phyloP scores from a whole-genome alignment of 2,329 filamentous ascomycete genomes.

The Raffaelea deltoideospora region DNA sequence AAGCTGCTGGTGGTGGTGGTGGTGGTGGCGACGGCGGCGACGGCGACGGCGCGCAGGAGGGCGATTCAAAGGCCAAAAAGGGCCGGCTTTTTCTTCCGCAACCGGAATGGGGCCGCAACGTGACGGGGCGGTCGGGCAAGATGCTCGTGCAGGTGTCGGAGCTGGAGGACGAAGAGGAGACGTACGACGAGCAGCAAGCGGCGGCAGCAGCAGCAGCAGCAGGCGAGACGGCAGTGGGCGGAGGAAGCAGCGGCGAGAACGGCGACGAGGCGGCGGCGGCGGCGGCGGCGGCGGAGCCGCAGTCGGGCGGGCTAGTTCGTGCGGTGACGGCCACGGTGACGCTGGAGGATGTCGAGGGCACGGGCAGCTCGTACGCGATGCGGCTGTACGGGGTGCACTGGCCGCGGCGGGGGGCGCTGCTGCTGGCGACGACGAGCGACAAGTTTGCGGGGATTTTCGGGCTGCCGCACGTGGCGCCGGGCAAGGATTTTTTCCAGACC shows the following conservation, averaged over 20 bases:
- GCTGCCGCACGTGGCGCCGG: slow-evolving; percentile 64
- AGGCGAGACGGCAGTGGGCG: slow-evolving; percentile 5
- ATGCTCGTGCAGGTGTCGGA: slow-evolving; percentile 55
- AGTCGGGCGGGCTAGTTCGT: slow-evolving; percentile 41
- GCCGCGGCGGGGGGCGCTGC: slow-evolving; percentile 59
- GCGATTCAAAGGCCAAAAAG: too few species aligned
- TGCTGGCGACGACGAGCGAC: slow-evolving; percentile 81
- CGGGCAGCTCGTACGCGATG: slow-evolving; percentile 66
- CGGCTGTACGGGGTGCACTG: slow-evolving; percentile 75
- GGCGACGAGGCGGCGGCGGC: slow-evolving; percentile 7
- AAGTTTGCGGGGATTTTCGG: slow-evolving; percentile 89
- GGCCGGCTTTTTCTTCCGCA: too few species aligned
- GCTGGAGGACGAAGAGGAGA: slow-evolving; percentile 22
- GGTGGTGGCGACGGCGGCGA: neutral
- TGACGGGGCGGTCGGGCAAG: slow-evolving; percentile 57
- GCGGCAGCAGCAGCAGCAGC: slow-evolving; percentile 1
- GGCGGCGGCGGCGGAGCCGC: slow-evolving; percentile 10
- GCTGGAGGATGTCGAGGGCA: slow-evolving; percentile 54
- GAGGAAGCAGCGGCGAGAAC: slow-evolving; percentile 5
- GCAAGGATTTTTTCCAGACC: slow-evolving; percentile 38
- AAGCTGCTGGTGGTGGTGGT: too few species aligned
- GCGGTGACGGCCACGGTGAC: slow-evolving; percentile 55
- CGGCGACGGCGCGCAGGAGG: neutral
- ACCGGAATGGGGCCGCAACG: slow-evolving; percentile 62
- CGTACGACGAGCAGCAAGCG: slow-evolving; percentile 21